A percentile compares a stretch with the other conserved stretches of the same genome.
Conservation (phyloP, 1,284 basidiomycete species). For the Cryptococcus sp. region DNA sequence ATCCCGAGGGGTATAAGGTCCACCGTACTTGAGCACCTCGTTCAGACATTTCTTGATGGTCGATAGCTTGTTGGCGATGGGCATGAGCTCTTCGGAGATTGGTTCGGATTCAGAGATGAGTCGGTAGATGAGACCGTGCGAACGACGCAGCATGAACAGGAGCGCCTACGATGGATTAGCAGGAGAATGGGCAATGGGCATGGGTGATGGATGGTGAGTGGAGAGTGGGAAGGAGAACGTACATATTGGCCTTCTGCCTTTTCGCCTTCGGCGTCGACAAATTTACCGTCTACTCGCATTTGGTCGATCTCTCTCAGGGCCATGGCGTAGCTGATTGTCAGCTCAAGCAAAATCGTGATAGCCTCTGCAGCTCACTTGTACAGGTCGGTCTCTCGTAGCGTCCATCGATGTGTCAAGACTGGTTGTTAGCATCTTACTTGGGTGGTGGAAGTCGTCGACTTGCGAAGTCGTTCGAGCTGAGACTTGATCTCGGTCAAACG, state of each 20-base stretch:
- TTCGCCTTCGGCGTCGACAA: conserved; percentile 89
- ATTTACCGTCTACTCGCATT: conserved; percentile 94
- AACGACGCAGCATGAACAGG: conserved; percentile 85
- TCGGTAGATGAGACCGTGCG: conserved; percentile 93
- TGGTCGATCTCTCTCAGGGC: conserved; percentile 95
- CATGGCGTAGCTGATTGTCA: conserved; percentile 64
- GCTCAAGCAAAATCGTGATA: conserved; percentile 3
- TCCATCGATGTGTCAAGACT: conserved; percentile 95
- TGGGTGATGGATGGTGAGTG: conserved; percentile 9
- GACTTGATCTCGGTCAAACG: conserved; percentile 75
- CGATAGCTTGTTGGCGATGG: conserved; percentile 87
- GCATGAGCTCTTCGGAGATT: conserved; percentile 97
- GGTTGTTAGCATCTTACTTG: background rate
- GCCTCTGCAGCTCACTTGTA: conserved; percentile 67
- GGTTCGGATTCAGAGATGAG: conserved; percentile 96
- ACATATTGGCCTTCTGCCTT: conserved; percentile 49
- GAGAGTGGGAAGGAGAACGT: background rate
- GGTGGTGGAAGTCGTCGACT: conserved; percentile 16
- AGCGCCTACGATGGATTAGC: conserved; percentile 58
- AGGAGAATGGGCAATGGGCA: no score
- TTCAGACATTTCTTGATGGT: conserved; percentile 95
- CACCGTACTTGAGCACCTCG: conserved; percentile 95
- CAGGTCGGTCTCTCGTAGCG: conserved; percentile 88
- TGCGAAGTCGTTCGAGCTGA: conserved; percentile 40
- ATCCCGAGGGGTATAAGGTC: conserved; percentile 90